These are phyloP conservation scores for Heterobasidion irregulare DNA, from an alignment of 1,284 basidiomycete genomes.

Conservation along the genomic window DNA sequence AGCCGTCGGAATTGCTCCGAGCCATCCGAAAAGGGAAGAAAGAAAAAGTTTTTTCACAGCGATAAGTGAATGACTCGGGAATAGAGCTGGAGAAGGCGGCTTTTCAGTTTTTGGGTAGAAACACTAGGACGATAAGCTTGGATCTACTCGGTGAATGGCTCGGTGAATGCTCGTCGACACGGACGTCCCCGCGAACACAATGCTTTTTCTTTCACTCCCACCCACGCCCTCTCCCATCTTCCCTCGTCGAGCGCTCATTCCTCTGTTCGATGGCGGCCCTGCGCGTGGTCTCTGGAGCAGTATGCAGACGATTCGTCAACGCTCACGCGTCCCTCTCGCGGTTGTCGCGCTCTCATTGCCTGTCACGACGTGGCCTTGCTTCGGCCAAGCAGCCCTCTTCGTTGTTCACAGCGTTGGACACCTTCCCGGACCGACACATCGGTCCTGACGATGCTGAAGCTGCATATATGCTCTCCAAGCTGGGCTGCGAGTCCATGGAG, in stretches of 20 bases:
- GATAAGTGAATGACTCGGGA: constrained; percentile 17
- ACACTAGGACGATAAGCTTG: constrained; percentile 21
- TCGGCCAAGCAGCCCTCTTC: constrained; percentile 50
- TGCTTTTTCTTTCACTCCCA: constrained; percentile 15
- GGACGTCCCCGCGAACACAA: constrained; percentile 9
- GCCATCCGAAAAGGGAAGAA: constrained; percentile 2
- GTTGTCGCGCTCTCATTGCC: neutral
- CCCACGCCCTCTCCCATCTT: constrained; percentile 14
- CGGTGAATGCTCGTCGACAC: constrained; percentile 30
- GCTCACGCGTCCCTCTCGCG: neutral
- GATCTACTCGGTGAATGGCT: constrained; percentile 61
- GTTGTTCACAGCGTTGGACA: constrained; percentile 78
- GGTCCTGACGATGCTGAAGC: constrained; percentile 79
- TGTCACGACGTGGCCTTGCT: constrained; percentile 35
- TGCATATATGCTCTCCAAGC: constrained; percentile 66
- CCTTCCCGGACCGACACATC: constrained; percentile 83
- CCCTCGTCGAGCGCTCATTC: constrained; percentile 5
- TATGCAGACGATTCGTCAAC: constrained; percentile 11
- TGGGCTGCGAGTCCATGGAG: constrained; percentile 85
- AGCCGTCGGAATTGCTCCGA: constrained; percentile 1
- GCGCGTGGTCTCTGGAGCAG: constrained; percentile 33
- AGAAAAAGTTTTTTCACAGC: constrained; percentile 16
- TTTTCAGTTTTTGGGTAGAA: constrained; percentile 2
- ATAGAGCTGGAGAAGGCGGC: constrained; percentile 7
- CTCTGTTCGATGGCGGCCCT: constrained; percentile 33